Conservation (phyloP, 1,284 basidiomycete genomes). For the Vanrija sp. region DNA sequence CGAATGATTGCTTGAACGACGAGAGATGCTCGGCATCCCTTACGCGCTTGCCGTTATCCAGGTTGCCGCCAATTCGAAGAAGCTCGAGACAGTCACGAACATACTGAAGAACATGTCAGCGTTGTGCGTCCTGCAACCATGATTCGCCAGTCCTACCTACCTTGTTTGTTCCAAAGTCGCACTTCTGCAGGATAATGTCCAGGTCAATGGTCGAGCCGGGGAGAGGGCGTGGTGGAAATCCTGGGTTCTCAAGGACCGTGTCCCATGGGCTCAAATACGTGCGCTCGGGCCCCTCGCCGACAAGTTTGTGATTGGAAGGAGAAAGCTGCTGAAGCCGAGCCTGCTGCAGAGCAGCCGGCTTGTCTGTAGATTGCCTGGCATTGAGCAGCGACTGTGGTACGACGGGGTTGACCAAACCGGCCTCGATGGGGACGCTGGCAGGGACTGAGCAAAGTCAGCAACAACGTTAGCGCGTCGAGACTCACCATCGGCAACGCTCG, state of each 20-base stretch:
- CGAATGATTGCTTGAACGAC: constrained; percentile 63
- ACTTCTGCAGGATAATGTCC: constrained; percentile 81
- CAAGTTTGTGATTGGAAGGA: constrained; percentile 35
- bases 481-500: constrained; percentile 66
- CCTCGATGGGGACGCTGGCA: constrained; percentile 60
- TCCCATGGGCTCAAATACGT: constrained; percentile 69
- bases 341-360: constrained; percentile 26
- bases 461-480: not conserved
- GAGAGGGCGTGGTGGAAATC: constrained; percentile 69
- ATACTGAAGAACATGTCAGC: constrained; percentile 52
- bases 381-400: constrained; percentile 53
- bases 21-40: constrained; percentile 58
- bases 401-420: constrained; percentile 65
- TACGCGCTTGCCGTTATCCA: constrained; percentile 60
- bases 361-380: not conserved
- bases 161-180: constrained; percentile 77
- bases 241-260: constrained; percentile 26
- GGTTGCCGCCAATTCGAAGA: constrained; percentile 61
- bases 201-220: constrained; percentile 78
- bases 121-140: not conserved
- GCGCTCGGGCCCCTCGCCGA: constrained; percentile 69
- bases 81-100: constrained; percentile 74
- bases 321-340: too few species aligned
- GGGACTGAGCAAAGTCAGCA: constrained; percentile 58
- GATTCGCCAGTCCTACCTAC: constrained; percentile 50